Evolutionary conservation across 2,329 filamentous ascomycete species (phyloP), one percentile per base, ranked within the genome.

Genomic region (Sporothrix dimorphospora): DNA sequence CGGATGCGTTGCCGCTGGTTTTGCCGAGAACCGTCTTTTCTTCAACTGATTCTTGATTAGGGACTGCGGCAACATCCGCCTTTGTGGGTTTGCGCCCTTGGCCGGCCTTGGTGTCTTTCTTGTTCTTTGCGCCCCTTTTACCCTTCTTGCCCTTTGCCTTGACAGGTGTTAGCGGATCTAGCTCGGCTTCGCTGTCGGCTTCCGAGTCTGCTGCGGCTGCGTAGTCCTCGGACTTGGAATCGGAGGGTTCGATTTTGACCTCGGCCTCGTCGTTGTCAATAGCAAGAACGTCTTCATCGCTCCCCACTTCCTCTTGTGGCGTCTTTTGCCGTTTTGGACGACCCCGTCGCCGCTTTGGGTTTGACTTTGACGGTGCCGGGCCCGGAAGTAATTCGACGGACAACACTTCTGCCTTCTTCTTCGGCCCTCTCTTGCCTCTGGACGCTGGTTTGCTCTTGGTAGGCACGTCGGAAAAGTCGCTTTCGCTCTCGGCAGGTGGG

Each of bases 381-480:
- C 30, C 42, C 8, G 30, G 12, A 1, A 11, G 34, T 14, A 49
- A 9, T 14, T 65, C 66, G 1, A 30, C 21, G 1, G 21, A 38
- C 27, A 59, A 19, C 24, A 45, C 38, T 24, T 45, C 34, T 24
- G 38, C 24, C 21, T 38, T 72, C 47, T 69, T 61, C n/a, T 59
- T 73, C n/a, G 84, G 79, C 4, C 84, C 84, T 67, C 84, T 79
- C 72, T 69, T 67, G 49, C 80, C 82, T 71, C 78, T 78, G 12
- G 21, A 12, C n/a, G 27, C n/a, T 3, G 59, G 7, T 21, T 71
- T 53, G 30, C 57, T 51, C n/a, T 70, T 51, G 27, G 11, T n/a
- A 4, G 12, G 27, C 7, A 14, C 45, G 30, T 30, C 69, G 8
- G 57, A 40, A 14, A 51, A 34, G 45, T 63, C 55, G 42, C 42